Evolutionary conservation across 2,329 filamentous ascomycete species (phyloP).

Genomic region (Hypocrella siamensis): DNA sequence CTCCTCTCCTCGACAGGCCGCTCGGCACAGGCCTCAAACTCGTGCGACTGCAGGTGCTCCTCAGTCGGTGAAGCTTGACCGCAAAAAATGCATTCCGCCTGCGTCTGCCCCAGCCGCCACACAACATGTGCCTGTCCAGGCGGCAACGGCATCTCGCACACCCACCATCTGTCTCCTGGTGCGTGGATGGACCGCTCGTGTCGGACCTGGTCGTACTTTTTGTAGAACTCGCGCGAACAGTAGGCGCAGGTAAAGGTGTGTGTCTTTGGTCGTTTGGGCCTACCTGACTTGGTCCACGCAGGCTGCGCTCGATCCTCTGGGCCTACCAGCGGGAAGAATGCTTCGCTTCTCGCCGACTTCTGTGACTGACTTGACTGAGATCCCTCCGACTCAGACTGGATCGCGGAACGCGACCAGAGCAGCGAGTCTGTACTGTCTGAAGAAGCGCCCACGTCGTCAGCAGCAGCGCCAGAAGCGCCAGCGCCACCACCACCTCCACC

Average conservation of each 20-base stretch:
- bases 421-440: constrained; percentile 13
- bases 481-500: too few species aligned
- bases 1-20: constrained; percentile 24
- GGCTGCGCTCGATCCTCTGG: constrained; percentile 1
- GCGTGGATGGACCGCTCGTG: constrained; percentile 36
- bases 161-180: constrained; percentile 25
- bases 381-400: constrained; percentile 7
- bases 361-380: constrained; percentile 5
- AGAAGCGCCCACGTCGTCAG: constrained; percentile 15
- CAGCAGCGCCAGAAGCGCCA: too few species aligned
- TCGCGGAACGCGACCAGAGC: constrained; percentile 8
- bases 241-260: constrained; percentile 21
- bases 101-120: constrained; percentile 29
- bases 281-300: constrained; percentile 5
- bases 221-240: constrained; percentile 21
- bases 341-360: constrained; percentile 5
- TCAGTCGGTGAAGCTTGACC: constrained; percentile 16
- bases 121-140: constrained; percentile 24
- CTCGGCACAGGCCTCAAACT: constrained; percentile 33
- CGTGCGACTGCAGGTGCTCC: constrained; percentile 21
- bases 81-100: constrained; percentile 24
- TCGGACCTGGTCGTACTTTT: constrained; percentile 25
- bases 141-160: constrained; percentile 28
- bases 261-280: constrained; percentile 5
- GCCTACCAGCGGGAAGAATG: constrained; percentile 2